phyloP scores from a whole-genome alignment of 2,329 filamentous ascomycete genomes.

The Ceratocystis cubensis region DNA sequence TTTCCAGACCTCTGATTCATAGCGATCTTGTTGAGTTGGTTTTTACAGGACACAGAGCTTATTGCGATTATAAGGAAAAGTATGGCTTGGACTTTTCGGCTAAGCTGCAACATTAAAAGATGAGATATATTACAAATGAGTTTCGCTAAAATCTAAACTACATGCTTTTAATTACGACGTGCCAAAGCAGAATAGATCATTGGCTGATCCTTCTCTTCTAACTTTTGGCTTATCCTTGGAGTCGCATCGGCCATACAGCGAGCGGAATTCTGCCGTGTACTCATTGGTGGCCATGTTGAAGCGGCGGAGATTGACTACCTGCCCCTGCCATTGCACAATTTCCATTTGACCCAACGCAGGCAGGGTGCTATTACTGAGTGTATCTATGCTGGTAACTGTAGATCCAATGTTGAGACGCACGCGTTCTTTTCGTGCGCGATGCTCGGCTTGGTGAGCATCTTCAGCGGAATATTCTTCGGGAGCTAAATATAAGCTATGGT shows the following conservation, averaged over 20 bases:
- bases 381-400: conserved; percentile 36
- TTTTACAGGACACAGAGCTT: neutral
- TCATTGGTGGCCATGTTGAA: conserved; percentile 35
- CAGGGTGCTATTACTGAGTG: conserved; percentile 34
- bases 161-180: neutral
- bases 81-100: neutral
- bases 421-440: conserved; percentile 23
- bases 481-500: conserved; percentile 58
- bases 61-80: neutral
- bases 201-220: conserved; percentile 31
- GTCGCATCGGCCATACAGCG: conserved; percentile 54
- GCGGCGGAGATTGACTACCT: conserved; percentile 24
- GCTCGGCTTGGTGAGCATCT: conserved; percentile 22
- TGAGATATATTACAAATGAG: neutral
- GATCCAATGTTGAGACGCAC: conserved; percentile 35
- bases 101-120: neutral
- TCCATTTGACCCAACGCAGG: conserved; percentile 39
- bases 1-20: neutral
- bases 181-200: conserved; percentile 53
- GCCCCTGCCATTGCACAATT: conserved; percentile 53
- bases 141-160: neutral
- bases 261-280: conserved; percentile 48
- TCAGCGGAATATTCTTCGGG: conserved; percentile 54
- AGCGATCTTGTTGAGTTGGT: neutral
- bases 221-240: conserved; percentile 25